A percentile compares a stretch with the other conserved stretches of the same genome.
phyloP scores from a whole-genome alignment of 257 asterid species.

The Solanum sitiens region DNA sequence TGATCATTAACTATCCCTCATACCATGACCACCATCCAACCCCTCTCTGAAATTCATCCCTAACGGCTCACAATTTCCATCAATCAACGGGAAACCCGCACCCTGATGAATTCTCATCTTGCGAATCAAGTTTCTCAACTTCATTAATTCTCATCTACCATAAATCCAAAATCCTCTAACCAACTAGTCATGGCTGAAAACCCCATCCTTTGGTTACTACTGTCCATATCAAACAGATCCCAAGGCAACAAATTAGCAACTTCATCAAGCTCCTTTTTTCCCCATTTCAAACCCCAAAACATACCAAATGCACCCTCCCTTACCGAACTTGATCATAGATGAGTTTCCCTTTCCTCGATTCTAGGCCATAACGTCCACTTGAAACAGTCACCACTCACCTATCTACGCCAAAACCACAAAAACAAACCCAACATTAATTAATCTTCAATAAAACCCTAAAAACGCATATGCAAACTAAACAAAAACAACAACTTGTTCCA shows the following conservation, averaged over 20 bases:
- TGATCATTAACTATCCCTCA: constrained; percentile 6
- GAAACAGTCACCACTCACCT: neutral
- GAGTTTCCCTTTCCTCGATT: constrained; percentile 17
- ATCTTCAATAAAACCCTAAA: constrained; percentile 6
- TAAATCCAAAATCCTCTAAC: constrained; percentile 41
- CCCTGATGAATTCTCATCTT: constrained; percentile 20
- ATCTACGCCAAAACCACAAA: neutral
- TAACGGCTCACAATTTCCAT: neutral
- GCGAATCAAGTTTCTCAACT: constrained; percentile 16
- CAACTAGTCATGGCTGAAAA: constrained; percentile 23
- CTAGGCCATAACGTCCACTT: constrained; percentile 27
- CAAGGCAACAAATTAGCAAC: constrained; percentile 22
- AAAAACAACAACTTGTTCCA: neutral
- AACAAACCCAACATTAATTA: neutral
- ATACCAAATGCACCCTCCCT: constrained; percentile 2
- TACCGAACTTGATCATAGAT: constrained; percentile 9
- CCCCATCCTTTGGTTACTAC: constrained; percentile 3
- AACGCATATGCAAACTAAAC: neutral
- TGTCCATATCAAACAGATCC: constrained; percentile 50
- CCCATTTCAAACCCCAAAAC: neutral
- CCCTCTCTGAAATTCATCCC: constrained; percentile 5
- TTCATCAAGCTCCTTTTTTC: constrained; percentile 8
- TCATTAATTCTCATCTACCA: neutral
- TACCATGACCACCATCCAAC: neutral
- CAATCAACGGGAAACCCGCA: constrained; percentile 6